Conservation (phyloP, 1,284 basidiomycete species). For the Tetrapyrgos nigripes region DNA sequence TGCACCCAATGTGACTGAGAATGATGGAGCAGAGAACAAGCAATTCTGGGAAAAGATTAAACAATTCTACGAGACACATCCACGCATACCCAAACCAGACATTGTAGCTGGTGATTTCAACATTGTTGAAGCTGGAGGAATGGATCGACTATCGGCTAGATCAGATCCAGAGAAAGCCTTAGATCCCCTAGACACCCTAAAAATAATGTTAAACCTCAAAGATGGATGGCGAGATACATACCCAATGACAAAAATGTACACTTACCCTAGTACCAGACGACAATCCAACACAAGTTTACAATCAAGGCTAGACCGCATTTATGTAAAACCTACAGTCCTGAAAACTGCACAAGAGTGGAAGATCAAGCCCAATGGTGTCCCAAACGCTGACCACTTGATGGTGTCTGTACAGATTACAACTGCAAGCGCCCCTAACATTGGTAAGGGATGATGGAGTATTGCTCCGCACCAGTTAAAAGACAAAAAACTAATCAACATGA, state of each 20-base stretch:
- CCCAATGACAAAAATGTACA: conserved; percentile 27
- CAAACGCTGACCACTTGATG: conserved; percentile 26
- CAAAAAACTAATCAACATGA: conserved; percentile 5
- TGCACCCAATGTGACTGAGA: too few species aligned
- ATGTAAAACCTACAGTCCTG: conserved; percentile 14
- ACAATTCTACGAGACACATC: conserved; percentile 10
- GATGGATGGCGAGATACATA: conserved; percentile 37
- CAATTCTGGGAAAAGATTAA: conserved; percentile 27
- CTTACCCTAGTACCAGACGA: too few species aligned
- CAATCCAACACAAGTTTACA: conserved; percentile 10
- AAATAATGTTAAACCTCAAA: too few species aligned
- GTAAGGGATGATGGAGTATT: conserved; percentile 30
- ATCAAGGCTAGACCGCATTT: conserved; percentile 39
- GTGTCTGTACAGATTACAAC: conserved; percentile 20
- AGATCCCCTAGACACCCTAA: conserved; percentile 20
- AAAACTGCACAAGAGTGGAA: conserved; percentile 18
- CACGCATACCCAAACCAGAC: conserved; percentile 10
- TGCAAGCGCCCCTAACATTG: conserved; percentile 25
- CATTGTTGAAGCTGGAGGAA: too few species aligned
- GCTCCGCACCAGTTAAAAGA: conserved; percentile 26
- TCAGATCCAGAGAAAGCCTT: conserved; percentile 14
- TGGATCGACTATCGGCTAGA: conserved; percentile 20
- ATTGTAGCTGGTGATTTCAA: too few species aligned
- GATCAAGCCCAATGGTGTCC: conserved; percentile 14
- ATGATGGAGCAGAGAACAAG: conserved; percentile 14